phyloP scores from a whole-genome alignment of 345 rosid genomes.

The Populus pruinosa region DNA sequence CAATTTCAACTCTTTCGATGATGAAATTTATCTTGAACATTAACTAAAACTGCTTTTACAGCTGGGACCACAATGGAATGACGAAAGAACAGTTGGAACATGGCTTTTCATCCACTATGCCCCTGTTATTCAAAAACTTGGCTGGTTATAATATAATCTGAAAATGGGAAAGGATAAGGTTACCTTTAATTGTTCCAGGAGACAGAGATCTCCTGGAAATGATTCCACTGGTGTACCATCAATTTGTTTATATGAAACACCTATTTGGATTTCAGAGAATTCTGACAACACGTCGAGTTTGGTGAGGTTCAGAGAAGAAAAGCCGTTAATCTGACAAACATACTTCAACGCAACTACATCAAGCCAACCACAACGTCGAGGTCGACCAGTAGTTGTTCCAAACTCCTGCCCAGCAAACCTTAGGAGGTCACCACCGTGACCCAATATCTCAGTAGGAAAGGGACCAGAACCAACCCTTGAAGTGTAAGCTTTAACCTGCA shows the following conservation, averaged over 20 bases:
- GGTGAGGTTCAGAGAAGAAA: slow-evolving; percentile 92
- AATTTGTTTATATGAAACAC: slow-evolving; percentile 60
- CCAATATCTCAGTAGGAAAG: slow-evolving; percentile 91
- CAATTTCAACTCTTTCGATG: too few species aligned
- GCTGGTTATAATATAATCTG: background rate
- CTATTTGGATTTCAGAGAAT: slow-evolving; percentile 71
- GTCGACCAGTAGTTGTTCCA: slow-evolving; percentile 98
- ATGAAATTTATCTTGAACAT: too few species aligned
- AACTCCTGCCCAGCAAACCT: slow-evolving; percentile 90
- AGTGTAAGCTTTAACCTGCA: slow-evolving; percentile 95
- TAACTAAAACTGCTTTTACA: too few species aligned
- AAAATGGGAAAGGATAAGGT: slow-evolving; percentile 7
- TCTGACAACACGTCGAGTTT: slow-evolving; percentile 94
- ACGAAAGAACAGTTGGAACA: background rate
- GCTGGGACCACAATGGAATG: too few species aligned
- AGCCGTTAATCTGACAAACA: slow-evolving; percentile 86
- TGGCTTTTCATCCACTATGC: background rate
- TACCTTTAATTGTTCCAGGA: slow-evolving; percentile 76
- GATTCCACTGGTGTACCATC: slow-evolving; percentile 82
- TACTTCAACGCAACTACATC: slow-evolving; percentile 86
- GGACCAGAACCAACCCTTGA: slow-evolving; percentile 99
- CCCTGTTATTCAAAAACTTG: background rate
- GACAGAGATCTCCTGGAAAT: slow-evolving; percentile 79
- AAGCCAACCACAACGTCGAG: slow-evolving; percentile 99
- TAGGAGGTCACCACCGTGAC: slow-evolving; percentile 82